Conservation (phyloP, 805 yeast species). For the Schwanniomyces sp. region DNA sequence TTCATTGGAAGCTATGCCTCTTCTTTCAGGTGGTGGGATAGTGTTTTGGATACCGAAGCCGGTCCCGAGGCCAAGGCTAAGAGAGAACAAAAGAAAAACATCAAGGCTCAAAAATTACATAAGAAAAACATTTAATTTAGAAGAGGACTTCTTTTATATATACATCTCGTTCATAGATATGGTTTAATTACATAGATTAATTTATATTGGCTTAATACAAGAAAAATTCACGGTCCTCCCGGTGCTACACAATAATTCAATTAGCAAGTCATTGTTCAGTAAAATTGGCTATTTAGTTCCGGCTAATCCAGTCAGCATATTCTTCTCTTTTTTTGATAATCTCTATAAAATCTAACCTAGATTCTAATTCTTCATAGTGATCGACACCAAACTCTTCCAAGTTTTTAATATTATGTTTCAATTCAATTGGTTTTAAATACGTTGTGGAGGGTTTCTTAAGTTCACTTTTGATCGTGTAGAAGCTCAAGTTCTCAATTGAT, state of each 20-base stretch:
- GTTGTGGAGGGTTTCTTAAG: conserved; percentile 25
- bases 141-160: not conserved
- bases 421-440: conserved; percentile 47
- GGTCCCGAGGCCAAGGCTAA: conserved; percentile 76
- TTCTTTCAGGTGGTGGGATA: conserved; percentile 96
- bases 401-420: conserved; percentile 46
- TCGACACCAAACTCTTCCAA: conserved; percentile 48
- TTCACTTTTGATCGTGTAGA: conserved; percentile 23
- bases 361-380: conserved; percentile 48
- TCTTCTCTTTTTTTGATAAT: conserved; percentile 44
- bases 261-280: not conserved
- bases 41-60: conserved; percentile 81
- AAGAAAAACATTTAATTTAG: conserved; percentile 16
- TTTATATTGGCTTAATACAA: not conserved
- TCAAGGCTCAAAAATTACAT: conserved; percentile 46
- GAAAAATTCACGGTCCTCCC: no score
- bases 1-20: conserved; percentile 95
- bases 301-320: conserved; percentile 35
- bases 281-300: not conserved
- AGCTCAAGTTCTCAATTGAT: conserved; percentile 23
- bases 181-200: not conserved
- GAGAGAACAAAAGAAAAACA: conserved; percentile 66
- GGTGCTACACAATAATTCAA: no score
- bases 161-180: not conserved
- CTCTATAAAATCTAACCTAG: conserved; percentile 54